Base-by-base conservation (phyloP, 2,329 filamentous ascomycete genomes). In the Cytospora schulzeri region DNA sequence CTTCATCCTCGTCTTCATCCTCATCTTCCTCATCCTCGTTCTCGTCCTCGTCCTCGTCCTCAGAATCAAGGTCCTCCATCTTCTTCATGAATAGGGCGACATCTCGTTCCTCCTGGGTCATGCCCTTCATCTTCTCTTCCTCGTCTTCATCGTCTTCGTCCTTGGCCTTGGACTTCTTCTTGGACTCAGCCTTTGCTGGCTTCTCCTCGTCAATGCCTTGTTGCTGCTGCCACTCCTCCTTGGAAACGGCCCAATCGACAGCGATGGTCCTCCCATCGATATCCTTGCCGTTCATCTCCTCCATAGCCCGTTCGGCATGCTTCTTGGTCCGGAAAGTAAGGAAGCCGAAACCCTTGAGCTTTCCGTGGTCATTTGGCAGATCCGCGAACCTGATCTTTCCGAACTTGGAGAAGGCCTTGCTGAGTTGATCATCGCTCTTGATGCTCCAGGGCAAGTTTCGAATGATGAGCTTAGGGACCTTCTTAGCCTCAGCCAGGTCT, bases 191-290 rank as follows among this genome's bases (percentile, higher is more conserved):
- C 56, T 79, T 76, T 8, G 74, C 75, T 45, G 75, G 77, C 22
- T 76, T 75, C 17, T 76, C 76, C 17, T 77, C 75, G 3, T 77
- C 76, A 28, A 72, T 71, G 54, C 80, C 74, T 61, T 87, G 83
- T 68, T 88, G 81, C 67, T 87, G 83, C 67, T 93, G 85, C 92
- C 92, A 99, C 8, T 89, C 88, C 51, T 89, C 84, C 79, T 96
- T 97, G 66, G 97, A 92, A 4, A 98, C 93, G 35, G 96, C 94
- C 92, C 92, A 99, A 78, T 99, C 95, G 8, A 99, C 95, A 31
- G 94, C 95, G 66, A 99, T 77, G 11, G 89, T 90, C 71, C 95
- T 86, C 2, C 93, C 95, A 74, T 97, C 93, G 24, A 99, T 84
- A 67, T 91, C 87, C 75, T 92, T 97, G 65, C 94, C 95, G 76